Conservation (phyloP, 2,329 filamentous ascomycete species). For the Fusarium nygamai region DNA sequence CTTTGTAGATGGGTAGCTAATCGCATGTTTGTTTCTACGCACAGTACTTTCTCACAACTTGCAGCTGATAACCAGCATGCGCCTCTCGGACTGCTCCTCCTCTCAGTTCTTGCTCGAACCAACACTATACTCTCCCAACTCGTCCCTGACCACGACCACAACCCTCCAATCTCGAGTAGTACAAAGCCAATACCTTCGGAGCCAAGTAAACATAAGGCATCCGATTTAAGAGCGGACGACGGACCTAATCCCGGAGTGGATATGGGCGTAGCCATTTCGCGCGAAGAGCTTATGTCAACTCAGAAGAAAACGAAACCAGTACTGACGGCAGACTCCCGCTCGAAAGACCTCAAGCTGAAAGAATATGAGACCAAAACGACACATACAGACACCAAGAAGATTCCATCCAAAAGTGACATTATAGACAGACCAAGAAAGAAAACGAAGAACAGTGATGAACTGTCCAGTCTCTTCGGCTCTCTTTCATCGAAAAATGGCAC, state of each 20-base stretch:
- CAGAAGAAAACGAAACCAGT: slow-evolving; percentile 6
- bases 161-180: background rate
- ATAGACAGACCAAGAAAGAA: slow-evolving; percentile 63
- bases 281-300: slow-evolving; percentile 25
- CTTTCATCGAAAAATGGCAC: slow-evolving; percentile 47
- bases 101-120: slow-evolving; percentile 71
- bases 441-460: slow-evolving; percentile 67
- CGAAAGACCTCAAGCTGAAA: background rate
- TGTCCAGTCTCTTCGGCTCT: slow-evolving; percentile 67
- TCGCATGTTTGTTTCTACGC: background rate
- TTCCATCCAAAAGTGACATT: slow-evolving; percentile 48
- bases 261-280: slow-evolving; percentile 45
- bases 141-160: slow-evolving; percentile 34
- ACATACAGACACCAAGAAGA: slow-evolving; percentile 25
- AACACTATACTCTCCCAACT: slow-evolving; percentile 55
- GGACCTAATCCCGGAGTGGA: slow-evolving; percentile 25
- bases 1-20: background rate
- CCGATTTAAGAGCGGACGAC: background rate
- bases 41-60: slow-evolving; percentile 73
- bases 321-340: background rate
- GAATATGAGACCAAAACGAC: slow-evolving; percentile 9
- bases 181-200: background rate
- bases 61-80: slow-evolving; percentile 78
- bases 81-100: slow-evolving; percentile 73
- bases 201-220: background rate